Evolutionary conservation across 257 asterid genomes (phyloP).

Genomic region (Solanum stenotomum): DNA sequence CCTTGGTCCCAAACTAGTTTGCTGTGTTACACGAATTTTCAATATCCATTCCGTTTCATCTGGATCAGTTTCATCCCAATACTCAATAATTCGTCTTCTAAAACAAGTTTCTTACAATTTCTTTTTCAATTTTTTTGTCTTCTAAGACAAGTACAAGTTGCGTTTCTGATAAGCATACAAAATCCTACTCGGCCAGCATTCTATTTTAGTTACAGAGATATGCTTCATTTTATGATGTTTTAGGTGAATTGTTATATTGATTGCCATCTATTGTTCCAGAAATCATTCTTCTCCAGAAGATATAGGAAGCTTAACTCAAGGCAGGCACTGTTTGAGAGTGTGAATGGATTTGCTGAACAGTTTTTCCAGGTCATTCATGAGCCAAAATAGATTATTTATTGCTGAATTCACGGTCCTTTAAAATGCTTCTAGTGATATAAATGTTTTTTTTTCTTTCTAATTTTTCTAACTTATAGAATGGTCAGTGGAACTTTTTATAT

Average conservation of each 20-base stretch:
- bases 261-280: constrained; percentile 26
- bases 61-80: background rate
- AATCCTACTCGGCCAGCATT: background rate
- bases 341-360: constrained; percentile 59
- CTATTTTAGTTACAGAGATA: background rate
- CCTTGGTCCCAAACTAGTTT: background rate
- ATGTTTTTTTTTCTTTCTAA: background rate
- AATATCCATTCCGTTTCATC: background rate
- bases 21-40: background rate
- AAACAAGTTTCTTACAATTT: background rate
- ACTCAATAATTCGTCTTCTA: background rate
- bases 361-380: constrained; percentile 52
- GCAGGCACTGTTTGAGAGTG: constrained; percentile 43
- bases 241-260: background rate
- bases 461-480: background rate
- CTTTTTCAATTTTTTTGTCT: background rate
- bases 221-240: background rate
- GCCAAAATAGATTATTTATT: background rate
- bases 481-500: background rate
- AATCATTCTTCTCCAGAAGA: constrained; percentile 40
- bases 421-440: background rate
- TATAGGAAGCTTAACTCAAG: constrained; percentile 25
- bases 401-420: background rate
- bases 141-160: background rate
- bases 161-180: background rate